phyloP scores from a whole-genome alignment of 2,329 filamentous ascomycete genomes.

The Colletotrichum paranaense region DNA sequence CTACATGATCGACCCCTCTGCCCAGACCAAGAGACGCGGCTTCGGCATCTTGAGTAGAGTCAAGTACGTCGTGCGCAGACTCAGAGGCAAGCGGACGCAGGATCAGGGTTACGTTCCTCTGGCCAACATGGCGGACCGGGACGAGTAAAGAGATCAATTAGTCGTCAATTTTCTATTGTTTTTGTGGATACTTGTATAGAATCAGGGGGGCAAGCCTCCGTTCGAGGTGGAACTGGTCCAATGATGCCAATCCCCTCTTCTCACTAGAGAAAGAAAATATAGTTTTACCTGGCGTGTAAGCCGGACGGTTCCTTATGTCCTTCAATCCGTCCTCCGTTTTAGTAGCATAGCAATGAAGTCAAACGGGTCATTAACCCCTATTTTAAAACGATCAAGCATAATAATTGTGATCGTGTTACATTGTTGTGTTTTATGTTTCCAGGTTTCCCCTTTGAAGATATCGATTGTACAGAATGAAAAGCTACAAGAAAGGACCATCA shows the following conservation, averaged over 20 bases:
- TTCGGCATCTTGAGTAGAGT: slow-evolving; percentile 55
- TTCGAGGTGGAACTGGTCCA: background rate
- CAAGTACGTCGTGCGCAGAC: slow-evolving; percentile 51
- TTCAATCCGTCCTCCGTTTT: background rate
- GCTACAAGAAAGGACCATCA: background rate
- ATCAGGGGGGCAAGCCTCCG: background rate
- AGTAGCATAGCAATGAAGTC: slow-evolving; percentile 21
- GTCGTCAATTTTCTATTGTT: background rate
- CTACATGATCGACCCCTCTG: slow-evolving; percentile 83
- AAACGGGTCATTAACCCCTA: background rate
- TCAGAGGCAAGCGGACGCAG: slow-evolving; percentile 51
- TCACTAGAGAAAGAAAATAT: background rate
- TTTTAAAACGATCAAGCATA: background rate
- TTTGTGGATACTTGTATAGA: slow-evolving; percentile 10
- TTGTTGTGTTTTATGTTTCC: background rate
- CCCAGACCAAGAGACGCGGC: slow-evolving; percentile 67
- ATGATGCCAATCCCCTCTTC: background rate
- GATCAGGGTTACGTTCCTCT: slow-evolving; percentile 71
- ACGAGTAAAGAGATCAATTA: slow-evolving; percentile 6
- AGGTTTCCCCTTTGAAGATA: too few species aligned
- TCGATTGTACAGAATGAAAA: background rate
- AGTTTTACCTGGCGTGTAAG: background rate
- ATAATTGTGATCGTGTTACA: background rate
- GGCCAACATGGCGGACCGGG: slow-evolving; percentile 57
- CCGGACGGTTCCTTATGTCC: background rate